Evolutionary conservation across 2,329 filamentous ascomycete species (phyloP), one percentile per base, ranked within the genome.

Genomic region (Orbilia ellipsospora): DNA sequence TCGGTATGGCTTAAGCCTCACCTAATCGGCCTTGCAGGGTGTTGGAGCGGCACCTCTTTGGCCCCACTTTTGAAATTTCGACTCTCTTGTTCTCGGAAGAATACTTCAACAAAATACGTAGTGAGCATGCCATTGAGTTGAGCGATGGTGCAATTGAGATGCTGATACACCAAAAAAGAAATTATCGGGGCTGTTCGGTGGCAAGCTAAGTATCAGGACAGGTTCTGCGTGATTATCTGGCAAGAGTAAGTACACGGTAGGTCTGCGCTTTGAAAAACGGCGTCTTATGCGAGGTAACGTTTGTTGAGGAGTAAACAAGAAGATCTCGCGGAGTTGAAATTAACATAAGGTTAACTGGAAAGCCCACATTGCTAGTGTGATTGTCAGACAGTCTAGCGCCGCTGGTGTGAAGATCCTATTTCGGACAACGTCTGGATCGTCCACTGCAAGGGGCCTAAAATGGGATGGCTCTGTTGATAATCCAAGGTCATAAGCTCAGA

Each of bases 121-220:
- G 23, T 23, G 23, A 65, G 57, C 52, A 42, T 73, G 55, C 52
- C 68, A 73, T 73, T 28, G 31, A 44, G 12, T 36, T 15, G n/a
- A 23, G 36, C 23, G 8, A 73, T 73, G 68, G 61, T 55, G 68
- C 68, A 60, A 73, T 73, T 26, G 16, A 65, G 2, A 57, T 8
- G 6, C 55, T 16, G n/a, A 16, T 18, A 12, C 3, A 59, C 44
- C 23, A 23, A 59, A 23, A 59, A 59, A 59, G 23, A 20, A 59
- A 40, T 23, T 5, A n/a, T 18, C 8, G 23, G 23, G 23, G 23
- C 4, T 23, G 2, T 23, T 23, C 23, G 23, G 23, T 2, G 23
- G 23, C 23, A 23, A 23, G 2, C 23, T 23, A 23, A 23, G 23
- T 23, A 23, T 23, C 23, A 23, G 23, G 23, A 23, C 23, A 4